phyloP scores from a whole-genome alignment of 2,329 filamentous ascomycete species.

The Epichloe uncinata region DNA sequence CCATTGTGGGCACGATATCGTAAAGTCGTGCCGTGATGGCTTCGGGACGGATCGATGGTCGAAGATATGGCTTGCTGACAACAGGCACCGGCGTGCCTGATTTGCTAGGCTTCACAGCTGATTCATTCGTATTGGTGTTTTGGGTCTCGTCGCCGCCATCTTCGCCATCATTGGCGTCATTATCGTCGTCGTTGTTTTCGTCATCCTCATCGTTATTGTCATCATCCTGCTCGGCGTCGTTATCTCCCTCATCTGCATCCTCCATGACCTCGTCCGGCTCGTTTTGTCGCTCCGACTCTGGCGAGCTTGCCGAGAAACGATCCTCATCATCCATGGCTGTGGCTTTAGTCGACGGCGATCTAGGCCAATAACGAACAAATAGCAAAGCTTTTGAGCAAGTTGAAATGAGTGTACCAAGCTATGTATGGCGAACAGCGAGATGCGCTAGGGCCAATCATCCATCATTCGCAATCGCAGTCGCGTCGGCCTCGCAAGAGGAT shows the following conservation, averaged over 20 bases:
- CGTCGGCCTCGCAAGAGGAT: background rate
- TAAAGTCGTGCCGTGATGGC: slow-evolving; percentile 70
- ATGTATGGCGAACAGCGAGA: background rate
- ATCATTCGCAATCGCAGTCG: slow-evolving; percentile 1
- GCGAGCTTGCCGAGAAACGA: slow-evolving; percentile 19
- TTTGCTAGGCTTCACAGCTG: slow-evolving; percentile 9
- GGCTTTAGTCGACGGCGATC: background rate
- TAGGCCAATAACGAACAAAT: background rate
- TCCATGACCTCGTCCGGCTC: slow-evolving; percentile 48
- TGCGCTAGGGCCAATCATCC: background rate
- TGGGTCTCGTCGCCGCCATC: slow-evolving; percentile 19
- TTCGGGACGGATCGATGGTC: slow-evolving; percentile 58
- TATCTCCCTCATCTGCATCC: slow-evolving; percentile 28
- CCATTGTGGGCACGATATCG: slow-evolving; percentile 94
- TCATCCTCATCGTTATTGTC: slow-evolving; percentile 24
- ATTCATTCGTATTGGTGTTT: slow-evolving; percentile 9
- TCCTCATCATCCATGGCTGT: slow-evolving; percentile 20
- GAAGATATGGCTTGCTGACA: slow-evolving; percentile 15
- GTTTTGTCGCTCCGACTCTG: slow-evolving; percentile 22
- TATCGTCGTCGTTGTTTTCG: slow-evolving; percentile 21
- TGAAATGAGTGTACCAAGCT: too few species aligned
- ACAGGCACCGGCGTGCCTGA: slow-evolving; percentile 17
- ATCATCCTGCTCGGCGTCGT: slow-evolving; percentile 25
- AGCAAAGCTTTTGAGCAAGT: background rate
- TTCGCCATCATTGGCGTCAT: slow-evolving; percentile 30